phyloP scores from a whole-genome alignment of 768 basidiomycete species.

The Russula vinacea region DNA sequence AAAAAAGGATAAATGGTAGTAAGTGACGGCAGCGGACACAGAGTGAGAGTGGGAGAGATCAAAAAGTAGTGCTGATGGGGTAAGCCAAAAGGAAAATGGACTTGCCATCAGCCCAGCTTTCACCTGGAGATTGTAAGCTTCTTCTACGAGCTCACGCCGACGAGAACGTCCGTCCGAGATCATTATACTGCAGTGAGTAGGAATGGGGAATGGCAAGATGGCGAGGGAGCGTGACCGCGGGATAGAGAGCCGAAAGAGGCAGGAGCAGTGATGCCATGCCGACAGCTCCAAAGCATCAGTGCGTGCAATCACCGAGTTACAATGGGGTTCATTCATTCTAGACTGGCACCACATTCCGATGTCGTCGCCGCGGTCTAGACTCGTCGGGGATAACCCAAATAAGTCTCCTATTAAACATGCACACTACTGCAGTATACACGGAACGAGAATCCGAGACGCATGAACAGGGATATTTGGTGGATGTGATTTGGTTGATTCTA shows the following conservation, averaged over 20 bases:
- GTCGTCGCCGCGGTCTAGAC: constrained; percentile 41
- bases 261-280: constrained; percentile 3
- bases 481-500: background rate
- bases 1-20: too few species aligned
- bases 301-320: constrained; percentile 37
- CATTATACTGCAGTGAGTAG: background rate
- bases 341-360: constrained; percentile 34
- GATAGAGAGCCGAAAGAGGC: constrained; percentile 21
- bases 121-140: constrained; percentile 58
- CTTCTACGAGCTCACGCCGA: constrained; percentile 52
- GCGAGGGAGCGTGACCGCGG: constrained; percentile 17
- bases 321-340: constrained; percentile 24
- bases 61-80: too few species aligned
- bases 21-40: background rate
- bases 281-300: constrained; percentile 3
- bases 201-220: background rate
- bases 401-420: constrained; percentile 35
- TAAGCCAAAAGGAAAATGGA: background rate
- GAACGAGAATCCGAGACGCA: constrained; percentile 15
- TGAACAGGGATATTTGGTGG: background rate
- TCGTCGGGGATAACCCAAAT: constrained; percentile 40
- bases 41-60: background rate
- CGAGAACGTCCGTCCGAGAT: constrained; percentile 36
- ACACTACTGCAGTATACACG: constrained; percentile 3
- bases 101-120: constrained; percentile 44